phyloP scores from a whole-genome alignment of 495 filamentous ascomycete genomes.

The Tuber aestivum region DNA sequence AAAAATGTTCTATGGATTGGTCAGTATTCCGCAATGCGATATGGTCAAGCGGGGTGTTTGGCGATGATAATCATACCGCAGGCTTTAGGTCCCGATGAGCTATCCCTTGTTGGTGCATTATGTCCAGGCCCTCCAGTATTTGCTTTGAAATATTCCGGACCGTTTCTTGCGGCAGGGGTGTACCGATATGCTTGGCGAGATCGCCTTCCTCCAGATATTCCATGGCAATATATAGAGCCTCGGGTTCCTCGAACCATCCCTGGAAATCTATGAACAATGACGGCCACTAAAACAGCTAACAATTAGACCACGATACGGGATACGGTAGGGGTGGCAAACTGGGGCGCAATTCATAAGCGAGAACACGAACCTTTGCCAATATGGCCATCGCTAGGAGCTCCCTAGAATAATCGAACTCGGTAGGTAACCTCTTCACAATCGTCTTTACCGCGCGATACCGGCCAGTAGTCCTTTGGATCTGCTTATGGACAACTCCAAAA shows the following conservation, averaged over 20 bases:
- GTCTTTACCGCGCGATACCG: not conserved
- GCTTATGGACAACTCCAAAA: not conserved
- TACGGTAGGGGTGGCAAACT: not conserved
- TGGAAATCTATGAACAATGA: slow-evolving; percentile 9
- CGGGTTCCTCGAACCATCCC: slow-evolving; percentile 6
- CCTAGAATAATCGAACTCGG: not conserved
- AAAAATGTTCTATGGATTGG: not conserved
- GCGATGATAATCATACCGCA: no score
- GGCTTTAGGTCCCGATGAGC: no score
- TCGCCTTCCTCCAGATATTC: not conserved
- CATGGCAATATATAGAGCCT: no score
- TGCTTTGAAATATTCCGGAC: no score
- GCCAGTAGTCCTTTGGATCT: not conserved
- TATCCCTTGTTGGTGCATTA: no score
- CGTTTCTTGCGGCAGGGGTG: not conserved
- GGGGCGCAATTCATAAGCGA: not conserved
- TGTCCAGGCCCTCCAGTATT: no score
- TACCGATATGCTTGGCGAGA: slow-evolving; percentile 3
- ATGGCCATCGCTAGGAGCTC: no score
- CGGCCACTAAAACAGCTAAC: not conserved
- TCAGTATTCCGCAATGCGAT: no score
- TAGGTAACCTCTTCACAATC: not conserved
- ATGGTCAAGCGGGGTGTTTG: no score
- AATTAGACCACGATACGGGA: not conserved
- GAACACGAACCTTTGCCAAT: not conserved